These are phyloP conservation scores for Debaryomyces castellii DNA, from an alignment of 805 yeast species.

Conservation along the genomic window DNA sequence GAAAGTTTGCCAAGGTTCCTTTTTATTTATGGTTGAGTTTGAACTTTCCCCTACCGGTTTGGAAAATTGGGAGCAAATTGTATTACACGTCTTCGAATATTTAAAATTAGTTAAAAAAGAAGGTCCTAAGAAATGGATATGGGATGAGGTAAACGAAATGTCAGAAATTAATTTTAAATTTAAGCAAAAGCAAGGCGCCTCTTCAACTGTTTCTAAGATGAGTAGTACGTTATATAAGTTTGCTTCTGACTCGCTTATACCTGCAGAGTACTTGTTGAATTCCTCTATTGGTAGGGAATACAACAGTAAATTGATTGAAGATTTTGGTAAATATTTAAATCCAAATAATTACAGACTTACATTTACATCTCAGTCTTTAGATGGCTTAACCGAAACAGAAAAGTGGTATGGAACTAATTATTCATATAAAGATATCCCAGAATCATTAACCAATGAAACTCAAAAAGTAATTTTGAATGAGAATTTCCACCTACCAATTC, in stretches of 20 bases:
- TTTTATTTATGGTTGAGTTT: constrained; percentile 65
- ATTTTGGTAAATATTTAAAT: constrained; percentile 49
- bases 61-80: constrained; percentile 58
- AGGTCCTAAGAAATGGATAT: constrained; percentile 77
- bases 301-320: constrained; percentile 51
- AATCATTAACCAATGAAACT: constrained; percentile 33
- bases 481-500: constrained; percentile 59
- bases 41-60: constrained; percentile 79
- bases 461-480: constrained; percentile 21
- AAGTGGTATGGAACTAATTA: constrained; percentile 93
- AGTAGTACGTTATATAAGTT: constrained; percentile 60
- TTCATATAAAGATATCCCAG: constrained; percentile 44
- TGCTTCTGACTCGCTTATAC: constrained; percentile 41
- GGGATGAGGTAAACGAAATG: constrained; percentile 70
- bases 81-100: constrained; percentile 68
- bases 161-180: constrained; percentile 73
- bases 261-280: constrained; percentile 63
- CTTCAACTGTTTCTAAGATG: constrained; percentile 68
- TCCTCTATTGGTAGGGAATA: constrained; percentile 56
- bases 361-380: constrained; percentile 53
- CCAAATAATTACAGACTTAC: constrained; percentile 61
- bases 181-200: constrained; percentile 71
- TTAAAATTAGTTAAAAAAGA: constrained; percentile 54
- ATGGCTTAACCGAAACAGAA: constrained; percentile 51
- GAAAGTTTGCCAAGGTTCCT: constrained; percentile 64